These are phyloP conservation scores for Onygenales sp. DNA, from an alignment of 2,329 filamentous ascomycete genomes.

Conservation along the genomic window DNA sequence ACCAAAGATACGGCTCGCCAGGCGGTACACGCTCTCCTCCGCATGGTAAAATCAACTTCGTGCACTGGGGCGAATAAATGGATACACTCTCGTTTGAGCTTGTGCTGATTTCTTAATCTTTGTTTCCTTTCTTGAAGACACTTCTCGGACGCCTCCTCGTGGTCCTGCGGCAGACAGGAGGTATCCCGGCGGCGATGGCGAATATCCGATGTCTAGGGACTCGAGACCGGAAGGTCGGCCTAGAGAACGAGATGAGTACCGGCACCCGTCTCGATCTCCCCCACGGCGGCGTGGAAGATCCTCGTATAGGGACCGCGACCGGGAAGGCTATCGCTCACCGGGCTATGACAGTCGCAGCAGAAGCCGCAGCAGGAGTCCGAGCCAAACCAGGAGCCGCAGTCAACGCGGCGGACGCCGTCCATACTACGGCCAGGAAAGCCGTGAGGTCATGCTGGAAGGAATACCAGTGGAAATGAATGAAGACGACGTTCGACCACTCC, in stretches of 20 bases:
- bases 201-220: constrained; percentile 23
- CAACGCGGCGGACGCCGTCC: constrained; percentile 28
- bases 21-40: constrained; percentile 36
- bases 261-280: constrained; percentile 24
- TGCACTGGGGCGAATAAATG: constrained; percentile 15
- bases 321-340: constrained; percentile 37
- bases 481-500: constrained; percentile 40
- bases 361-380: constrained; percentile 23
- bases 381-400: constrained; percentile 21
- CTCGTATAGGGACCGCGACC: constrained; percentile 35
- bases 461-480: constrained; percentile 40
- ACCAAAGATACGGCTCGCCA: constrained; percentile 26
- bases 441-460: constrained; percentile 43
- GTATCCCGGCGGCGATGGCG: constrained; percentile 15
- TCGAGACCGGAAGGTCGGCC: constrained; percentile 22
- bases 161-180: constrained; percentile 28
- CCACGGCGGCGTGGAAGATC: constrained; percentile 27
- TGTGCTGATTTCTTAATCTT: constrained; percentile 27
- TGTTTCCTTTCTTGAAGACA: constrained; percentile 25
- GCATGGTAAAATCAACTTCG: constrained; percentile 31
- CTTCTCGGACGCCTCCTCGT: constrained; percentile 25
- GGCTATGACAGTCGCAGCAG: constrained; percentile 26
- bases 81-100: constrained; percentile 15
- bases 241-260: constrained; percentile 27
- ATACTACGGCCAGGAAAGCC: constrained; percentile 34